Evolutionary conservation across 768 basidiomycete genomes (phyloP).

Genomic region (Mycena rosella): DNA sequence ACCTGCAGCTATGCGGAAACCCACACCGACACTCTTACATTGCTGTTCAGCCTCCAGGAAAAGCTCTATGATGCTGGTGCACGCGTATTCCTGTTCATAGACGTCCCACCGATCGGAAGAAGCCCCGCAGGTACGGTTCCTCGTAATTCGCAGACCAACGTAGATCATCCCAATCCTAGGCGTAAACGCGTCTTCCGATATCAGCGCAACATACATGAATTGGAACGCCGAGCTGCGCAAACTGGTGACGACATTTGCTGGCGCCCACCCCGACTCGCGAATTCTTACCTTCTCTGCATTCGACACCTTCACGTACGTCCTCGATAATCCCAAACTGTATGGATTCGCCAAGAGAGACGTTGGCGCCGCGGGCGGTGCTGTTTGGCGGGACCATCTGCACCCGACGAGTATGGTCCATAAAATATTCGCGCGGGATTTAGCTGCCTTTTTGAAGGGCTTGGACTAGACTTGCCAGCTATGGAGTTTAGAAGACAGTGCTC

Average conservation of each 20-base stretch:
- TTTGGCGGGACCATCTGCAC: conserved; percentile 69
- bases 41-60: conserved; percentile 61
- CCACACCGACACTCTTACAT: conserved; percentile 42
- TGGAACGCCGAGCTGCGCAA: conserved; percentile 63
- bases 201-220: conserved; percentile 33
- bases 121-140: conserved; percentile 57
- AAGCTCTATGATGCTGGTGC: conserved; percentile 63
- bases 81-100: conserved; percentile 69
- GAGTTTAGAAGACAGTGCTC: too few species aligned
- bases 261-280: conserved; percentile 58
- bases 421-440: conserved; percentile 58
- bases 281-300: conserved; percentile 64
- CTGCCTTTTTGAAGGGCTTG: conserved; percentile 49
- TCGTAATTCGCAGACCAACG: not conserved
- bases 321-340: conserved; percentile 58
- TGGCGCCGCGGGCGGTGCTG: conserved; percentile 48
- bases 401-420: conserved; percentile 66
- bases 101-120: conserved; percentile 67
- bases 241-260: conserved; percentile 51
- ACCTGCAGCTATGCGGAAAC: conserved; percentile 37
- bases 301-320: conserved; percentile 57
- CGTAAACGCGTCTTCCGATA: conserved; percentile 15
- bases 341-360: conserved; percentile 54
- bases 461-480: too few species aligned
- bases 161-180: not conserved